Base-by-base conservation (phyloP, 306 rosid species). In the Senna tora region DNA sequence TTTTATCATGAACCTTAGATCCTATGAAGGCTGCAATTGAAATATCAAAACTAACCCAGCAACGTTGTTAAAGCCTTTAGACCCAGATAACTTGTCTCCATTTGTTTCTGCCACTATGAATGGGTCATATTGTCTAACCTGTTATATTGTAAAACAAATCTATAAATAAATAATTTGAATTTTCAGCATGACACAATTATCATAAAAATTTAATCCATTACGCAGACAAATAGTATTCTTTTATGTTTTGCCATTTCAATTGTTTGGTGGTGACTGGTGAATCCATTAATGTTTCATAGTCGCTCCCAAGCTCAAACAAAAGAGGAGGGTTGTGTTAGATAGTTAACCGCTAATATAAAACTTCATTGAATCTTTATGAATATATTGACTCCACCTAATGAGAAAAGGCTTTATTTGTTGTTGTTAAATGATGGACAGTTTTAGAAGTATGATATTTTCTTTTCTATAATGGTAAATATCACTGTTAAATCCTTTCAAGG, bases 11-110 rank as follows among this genome's bases (percentile, higher is more conserved):
- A 25, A 25, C 3, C 30, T 25, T 25, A 25, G 30, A 25, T 25
- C 3, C 19, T 55, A 41, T 65, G 25, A 33, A 71, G 12, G 36
- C 47, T 42, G n/a, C 17, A 59, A n/a, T 45, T 50, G 55, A 74
- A 28, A 15, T 39, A 34, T 11, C 34, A 38, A 64, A 39, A 64
- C 92, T 77, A 71, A 85, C 99, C 99, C 97, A 7, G 96, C 90
- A 72, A 94, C 85, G 72, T 83, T 87, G 61, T 88, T 85, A 46
- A 91, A 94, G 61, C 97, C 97, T 32, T 87, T 73, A 28, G 91
- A 85, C 50, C 97, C 97, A 39, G 96, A 77, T 30, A 94, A 83
- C 84, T 91, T 94, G 82, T 91, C 96, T 51, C 77, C 97, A 13
- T 67, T 71, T 80, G 96, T 89, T 79, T 89, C 93, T 10, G 87